Evolutionary conservation across 805 yeast species (phyloP).

Genomic region (Wickerhamomyces bisporus): DNA sequence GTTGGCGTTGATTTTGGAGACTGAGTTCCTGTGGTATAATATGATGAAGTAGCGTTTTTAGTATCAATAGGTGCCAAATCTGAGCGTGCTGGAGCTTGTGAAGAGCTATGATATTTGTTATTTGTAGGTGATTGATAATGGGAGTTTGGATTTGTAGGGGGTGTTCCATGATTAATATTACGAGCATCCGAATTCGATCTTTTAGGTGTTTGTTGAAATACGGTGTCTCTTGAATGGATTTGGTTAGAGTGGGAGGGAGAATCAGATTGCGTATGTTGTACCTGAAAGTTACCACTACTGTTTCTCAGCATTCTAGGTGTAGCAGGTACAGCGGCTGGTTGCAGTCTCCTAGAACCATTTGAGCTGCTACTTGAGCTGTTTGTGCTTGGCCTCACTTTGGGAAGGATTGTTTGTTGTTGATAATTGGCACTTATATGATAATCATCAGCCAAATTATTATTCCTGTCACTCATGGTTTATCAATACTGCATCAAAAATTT

Average conservation of each 20-base stretch:
- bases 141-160: not conserved
- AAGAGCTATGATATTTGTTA: not conserved
- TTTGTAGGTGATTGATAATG: not conserved
- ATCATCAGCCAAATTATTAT: slow-evolving; percentile 15
- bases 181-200: slow-evolving; percentile 3
- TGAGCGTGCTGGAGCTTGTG: not conserved
- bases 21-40: slow-evolving; percentile 2
- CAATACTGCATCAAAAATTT: not conserved
- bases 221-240: not conserved
- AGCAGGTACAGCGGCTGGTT: slow-evolving; percentile 43
- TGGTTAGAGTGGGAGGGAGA: slow-evolving; percentile 2
- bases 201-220: slow-evolving; percentile 12
- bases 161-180: not conserved
- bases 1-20: slow-evolving; percentile 5
- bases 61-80: not conserved
- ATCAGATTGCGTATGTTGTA: slow-evolving; percentile 6
- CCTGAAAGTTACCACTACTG: slow-evolving; percentile 36
- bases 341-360: slow-evolving; percentile 7
- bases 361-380: slow-evolving; percentile 5
- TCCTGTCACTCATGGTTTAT: not conserved
- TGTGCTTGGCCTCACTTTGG: slow-evolving; percentile 20
- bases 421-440: slow-evolving; percentile 22
- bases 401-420: slow-evolving; percentile 17
- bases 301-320: slow-evolving; percentile 67
- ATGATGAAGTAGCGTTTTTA: slow-evolving; percentile 8